These are phyloP conservation scores for Plasmodium fragile DNA, from an alignment of 169 alveolate species.

Conservation along the genomic window DNA sequence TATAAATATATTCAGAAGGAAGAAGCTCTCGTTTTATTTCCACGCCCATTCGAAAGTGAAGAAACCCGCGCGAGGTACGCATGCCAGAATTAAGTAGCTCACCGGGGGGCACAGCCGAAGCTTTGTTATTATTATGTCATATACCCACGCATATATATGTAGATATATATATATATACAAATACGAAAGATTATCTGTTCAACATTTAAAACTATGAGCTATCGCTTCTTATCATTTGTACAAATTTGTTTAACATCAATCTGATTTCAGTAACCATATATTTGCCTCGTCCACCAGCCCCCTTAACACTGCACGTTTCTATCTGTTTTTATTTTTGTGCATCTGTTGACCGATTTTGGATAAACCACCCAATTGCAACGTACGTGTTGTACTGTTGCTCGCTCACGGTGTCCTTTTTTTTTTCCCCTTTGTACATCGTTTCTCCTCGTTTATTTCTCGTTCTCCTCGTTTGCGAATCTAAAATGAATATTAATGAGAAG, in stretches of 20 bases:
- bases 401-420: neutral
- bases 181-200: neutral
- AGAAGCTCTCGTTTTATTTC: neutral
- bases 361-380: neutral
- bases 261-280: neutral
- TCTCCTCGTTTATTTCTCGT: neutral
- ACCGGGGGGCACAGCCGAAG: neutral
- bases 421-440: neutral
- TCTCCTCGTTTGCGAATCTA: neutral
- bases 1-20: neutral
- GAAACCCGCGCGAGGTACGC: neutral
- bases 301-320: neutral
- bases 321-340: neutral
- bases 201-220: neutral
- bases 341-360: neutral
- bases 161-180: neutral
- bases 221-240: neutral
- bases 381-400: neutral
- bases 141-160: neutral
- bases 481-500: constrained; percentile 68
- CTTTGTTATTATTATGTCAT: neutral
- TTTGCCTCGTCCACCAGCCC: neutral
- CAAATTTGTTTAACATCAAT: neutral
- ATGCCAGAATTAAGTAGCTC: neutral
- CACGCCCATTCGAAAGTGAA: neutral